phyloP scores from a whole-genome alignment of 352 stramenopile species.

The Phytophthora cactorum region DNA sequence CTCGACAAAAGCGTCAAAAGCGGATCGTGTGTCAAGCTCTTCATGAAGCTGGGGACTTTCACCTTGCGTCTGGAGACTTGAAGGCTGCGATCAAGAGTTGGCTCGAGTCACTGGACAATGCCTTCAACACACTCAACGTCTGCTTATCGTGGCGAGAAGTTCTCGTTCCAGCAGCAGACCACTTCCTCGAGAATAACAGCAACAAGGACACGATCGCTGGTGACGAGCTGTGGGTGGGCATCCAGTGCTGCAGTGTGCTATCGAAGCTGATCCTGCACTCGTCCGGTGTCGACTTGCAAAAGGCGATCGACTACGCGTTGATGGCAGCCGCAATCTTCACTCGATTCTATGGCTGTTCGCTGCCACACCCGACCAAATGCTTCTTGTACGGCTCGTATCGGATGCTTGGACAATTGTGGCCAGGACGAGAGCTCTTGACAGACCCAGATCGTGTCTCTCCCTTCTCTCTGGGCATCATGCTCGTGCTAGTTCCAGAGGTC shows the following conservation, averaged over 20 bases:
- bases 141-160: conserved; percentile 57
- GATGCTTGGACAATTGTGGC: conserved; percentile 63
- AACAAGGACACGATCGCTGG: conserved; percentile 44
- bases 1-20: conserved; percentile 74
- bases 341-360: conserved; percentile 61
- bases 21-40: conserved; percentile 62
- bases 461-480: conserved; percentile 43
- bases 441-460: conserved; percentile 49
- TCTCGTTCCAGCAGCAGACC: conserved; percentile 25
- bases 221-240: conserved; percentile 59
- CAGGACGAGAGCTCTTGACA: conserved; percentile 51
- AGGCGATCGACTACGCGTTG: conserved; percentile 63
- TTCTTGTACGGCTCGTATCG: conserved; percentile 72
- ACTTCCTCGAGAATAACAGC: conserved; percentile 23
- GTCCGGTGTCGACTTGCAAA: conserved; percentile 37
- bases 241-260: conserved; percentile 61
- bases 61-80: conserved; percentile 52
- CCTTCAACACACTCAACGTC: conserved; percentile 63
- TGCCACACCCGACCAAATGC: conserved; percentile 61
- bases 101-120: conserved; percentile 79
- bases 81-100: conserved; percentile 64
- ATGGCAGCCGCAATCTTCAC: conserved; percentile 68
- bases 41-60: conserved; percentile 76
- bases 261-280: conserved; percentile 65
- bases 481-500: conserved; percentile 53